These are phyloP conservation scores for Fraxinus americana DNA, from an alignment of 257 asterid genomes.

Conservation along the genomic window DNA sequence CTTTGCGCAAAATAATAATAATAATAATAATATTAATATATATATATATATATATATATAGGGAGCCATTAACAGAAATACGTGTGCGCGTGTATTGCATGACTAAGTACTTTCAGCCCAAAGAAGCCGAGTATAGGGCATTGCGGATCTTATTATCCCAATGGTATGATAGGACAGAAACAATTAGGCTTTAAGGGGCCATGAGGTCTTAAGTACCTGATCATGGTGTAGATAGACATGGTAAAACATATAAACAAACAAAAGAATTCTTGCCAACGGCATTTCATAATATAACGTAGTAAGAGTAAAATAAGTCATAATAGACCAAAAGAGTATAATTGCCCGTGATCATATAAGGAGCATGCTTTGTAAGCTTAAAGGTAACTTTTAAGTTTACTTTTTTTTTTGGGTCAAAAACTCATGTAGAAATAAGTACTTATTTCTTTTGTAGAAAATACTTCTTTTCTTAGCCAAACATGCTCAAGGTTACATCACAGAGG, in stretches of 20 bases:
- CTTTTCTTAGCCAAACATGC: not conserved
- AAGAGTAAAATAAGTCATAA: slow-evolving; percentile 4
- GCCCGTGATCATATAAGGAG: not conserved
- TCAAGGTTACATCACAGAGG: not conserved
- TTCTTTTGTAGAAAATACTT: not conserved
- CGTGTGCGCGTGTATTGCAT: too few species aligned
- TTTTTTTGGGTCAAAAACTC: not conserved
- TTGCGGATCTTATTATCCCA: not conserved
- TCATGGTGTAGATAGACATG: slow-evolving; percentile 75
- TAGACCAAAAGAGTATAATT: not conserved
- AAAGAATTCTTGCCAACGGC: slow-evolving; percentile 93
- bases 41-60: too few species aligned
- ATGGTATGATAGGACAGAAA: not conserved
- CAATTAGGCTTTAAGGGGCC: not conserved
- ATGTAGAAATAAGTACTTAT: not conserved
- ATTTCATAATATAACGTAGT: slow-evolving; percentile 32
- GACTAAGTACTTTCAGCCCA: too few species aligned
- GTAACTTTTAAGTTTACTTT: too few species aligned
- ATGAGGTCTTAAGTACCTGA: slow-evolving; percentile 46
- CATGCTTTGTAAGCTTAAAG: not conserved
- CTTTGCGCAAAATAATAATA: too few species aligned
- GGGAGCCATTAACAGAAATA: too few species aligned
- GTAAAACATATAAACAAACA: slow-evolving; percentile 81
- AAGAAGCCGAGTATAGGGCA: too few species aligned
- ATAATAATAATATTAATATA: too few species aligned